Evolutionary conservation across 192 early-diverging fungal genomes (phyloP).

Genomic region (Entomortierella lignicola): DNA sequence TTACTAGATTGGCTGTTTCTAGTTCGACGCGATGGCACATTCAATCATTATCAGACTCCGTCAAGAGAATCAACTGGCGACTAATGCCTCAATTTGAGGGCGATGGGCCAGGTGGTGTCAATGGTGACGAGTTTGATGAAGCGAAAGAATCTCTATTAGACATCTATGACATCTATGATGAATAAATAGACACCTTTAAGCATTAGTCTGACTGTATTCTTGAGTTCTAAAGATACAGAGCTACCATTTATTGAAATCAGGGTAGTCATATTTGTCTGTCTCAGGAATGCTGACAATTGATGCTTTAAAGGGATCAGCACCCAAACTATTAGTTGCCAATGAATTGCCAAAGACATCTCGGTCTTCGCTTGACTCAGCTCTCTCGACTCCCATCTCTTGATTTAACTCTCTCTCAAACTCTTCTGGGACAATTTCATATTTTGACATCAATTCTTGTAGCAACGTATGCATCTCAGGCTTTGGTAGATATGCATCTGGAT

Average conservation of each 20-base stretch:
- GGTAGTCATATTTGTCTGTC: too few species aligned
- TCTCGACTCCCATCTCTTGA: not conserved
- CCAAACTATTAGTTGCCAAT: not conserved
- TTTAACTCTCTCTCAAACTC: slow-evolving; percentile 10
- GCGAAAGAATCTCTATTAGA: slow-evolving; percentile 35
- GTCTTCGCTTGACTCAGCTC: not conserved
- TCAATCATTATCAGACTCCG: slow-evolving; percentile 35
- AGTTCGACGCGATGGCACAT: slow-evolving; percentile 45
- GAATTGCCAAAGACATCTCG: not conserved
- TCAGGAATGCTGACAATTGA: not conserved
- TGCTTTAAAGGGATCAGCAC: slow-evolving; percentile 21
- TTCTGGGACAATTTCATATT: slow-evolving; percentile 28
- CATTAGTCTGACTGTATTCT: too few species aligned
- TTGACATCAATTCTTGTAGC: slow-evolving; percentile 14
- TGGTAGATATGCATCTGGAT: slow-evolving; percentile 2
- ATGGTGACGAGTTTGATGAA: slow-evolving; percentile 38
- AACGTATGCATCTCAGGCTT: slow-evolving; percentile 2
- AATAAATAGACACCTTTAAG: too few species aligned
- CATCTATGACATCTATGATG: slow-evolving; percentile 50
- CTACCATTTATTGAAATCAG: too few species aligned
- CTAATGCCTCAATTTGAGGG: slow-evolving; percentile 35
- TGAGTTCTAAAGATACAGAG: too few species aligned
- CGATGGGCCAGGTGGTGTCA: slow-evolving; percentile 25
- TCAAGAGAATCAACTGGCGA: slow-evolving; percentile 25
- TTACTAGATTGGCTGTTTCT: slow-evolving; percentile 30